Percentiles rank a stretch among this genome's conserved stretches.
Conservation (phyloP, 768 basidiomycete species). For the Jaapia argillacea region DNA sequence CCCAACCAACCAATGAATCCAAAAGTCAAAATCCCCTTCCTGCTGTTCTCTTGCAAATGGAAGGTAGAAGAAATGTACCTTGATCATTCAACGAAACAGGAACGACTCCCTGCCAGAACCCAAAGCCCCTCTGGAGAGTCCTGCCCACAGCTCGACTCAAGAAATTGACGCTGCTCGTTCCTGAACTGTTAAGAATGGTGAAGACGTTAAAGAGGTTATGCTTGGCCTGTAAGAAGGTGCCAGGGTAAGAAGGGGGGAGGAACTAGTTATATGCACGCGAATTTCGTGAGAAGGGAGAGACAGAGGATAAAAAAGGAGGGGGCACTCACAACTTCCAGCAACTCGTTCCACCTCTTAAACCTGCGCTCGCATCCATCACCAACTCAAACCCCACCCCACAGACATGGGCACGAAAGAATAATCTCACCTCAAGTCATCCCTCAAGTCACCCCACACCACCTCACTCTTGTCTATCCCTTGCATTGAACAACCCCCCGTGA, state of each 20-base stretch:
- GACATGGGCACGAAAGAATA: too few species aligned
- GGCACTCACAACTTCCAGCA: too few species aligned
- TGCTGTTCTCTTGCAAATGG: background rate
- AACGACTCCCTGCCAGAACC: conserved; percentile 81
- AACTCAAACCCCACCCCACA: too few species aligned
- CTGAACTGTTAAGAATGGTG: conserved; percentile 72
- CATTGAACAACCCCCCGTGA: conserved; percentile 83
- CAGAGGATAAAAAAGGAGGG: background rate
- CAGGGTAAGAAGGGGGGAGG: conserved; percentile 70
- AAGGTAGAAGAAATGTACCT: conserved; percentile 13
- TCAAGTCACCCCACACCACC: conserved; percentile 78
- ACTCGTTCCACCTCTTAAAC: conserved; percentile 12
- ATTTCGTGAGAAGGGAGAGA: conserved; percentile 5
- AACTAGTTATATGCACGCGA: conserved; percentile 32
- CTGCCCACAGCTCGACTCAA: conserved; percentile 53
- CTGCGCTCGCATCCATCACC: conserved; percentile 4
- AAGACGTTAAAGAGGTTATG: conserved; percentile 81
- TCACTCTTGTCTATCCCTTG: conserved; percentile 77
- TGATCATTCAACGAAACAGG: conserved; percentile 51
- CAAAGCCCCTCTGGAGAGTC: conserved; percentile 64
- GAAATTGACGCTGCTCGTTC: conserved; percentile 46
- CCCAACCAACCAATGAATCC: conserved; percentile 3
- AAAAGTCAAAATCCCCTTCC: too few species aligned
- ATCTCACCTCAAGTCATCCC: conserved; percentile 68
- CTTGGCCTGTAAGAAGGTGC: conserved; percentile 64